Conservation (phyloP, 768 basidiomycete species). For the Pisolithus marmoratus region DNA sequence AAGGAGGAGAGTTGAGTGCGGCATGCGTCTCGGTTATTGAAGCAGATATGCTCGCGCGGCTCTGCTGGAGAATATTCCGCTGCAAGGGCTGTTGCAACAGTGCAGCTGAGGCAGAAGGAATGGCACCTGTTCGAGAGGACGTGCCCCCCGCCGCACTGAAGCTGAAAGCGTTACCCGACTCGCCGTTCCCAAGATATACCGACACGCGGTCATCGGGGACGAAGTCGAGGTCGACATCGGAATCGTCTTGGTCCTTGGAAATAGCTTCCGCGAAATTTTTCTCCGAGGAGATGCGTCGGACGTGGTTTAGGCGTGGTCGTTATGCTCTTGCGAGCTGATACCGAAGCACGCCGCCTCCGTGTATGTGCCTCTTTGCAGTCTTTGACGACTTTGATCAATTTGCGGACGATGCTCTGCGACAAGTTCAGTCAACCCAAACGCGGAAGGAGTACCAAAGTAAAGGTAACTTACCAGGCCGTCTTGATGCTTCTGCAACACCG, state of each 20-base stretch:
- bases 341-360: constrained; percentile 28
- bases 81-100: constrained; percentile 61
- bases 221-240: constrained; percentile 78
- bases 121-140: constrained; percentile 39
- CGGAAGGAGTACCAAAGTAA: not conserved
- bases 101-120: constrained; percentile 51
- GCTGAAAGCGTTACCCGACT: constrained; percentile 42
- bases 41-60: constrained; percentile 29
- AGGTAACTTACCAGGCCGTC: constrained; percentile 64
- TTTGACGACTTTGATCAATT: constrained; percentile 77
- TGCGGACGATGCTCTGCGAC: constrained; percentile 68
- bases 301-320: constrained; percentile 25
- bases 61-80: constrained; percentile 44
- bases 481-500: constrained; percentile 55
- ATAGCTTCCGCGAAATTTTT: constrained; percentile 61
- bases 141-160: constrained; percentile 22
- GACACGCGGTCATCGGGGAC: constrained; percentile 43
- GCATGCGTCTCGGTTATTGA: constrained; percentile 10
- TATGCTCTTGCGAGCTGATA: constrained; percentile 27
- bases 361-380: constrained; percentile 71
- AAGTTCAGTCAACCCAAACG: constrained; percentile 3
- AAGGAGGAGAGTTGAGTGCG: constrained; percentile 31
- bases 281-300: constrained; percentile 48
- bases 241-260: constrained; percentile 47
- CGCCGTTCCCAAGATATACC: constrained; percentile 31